Evolutionary conservation across 2,329 filamentous ascomycete species (phyloP).

Genomic region (Diaporthe australafricana): DNA sequence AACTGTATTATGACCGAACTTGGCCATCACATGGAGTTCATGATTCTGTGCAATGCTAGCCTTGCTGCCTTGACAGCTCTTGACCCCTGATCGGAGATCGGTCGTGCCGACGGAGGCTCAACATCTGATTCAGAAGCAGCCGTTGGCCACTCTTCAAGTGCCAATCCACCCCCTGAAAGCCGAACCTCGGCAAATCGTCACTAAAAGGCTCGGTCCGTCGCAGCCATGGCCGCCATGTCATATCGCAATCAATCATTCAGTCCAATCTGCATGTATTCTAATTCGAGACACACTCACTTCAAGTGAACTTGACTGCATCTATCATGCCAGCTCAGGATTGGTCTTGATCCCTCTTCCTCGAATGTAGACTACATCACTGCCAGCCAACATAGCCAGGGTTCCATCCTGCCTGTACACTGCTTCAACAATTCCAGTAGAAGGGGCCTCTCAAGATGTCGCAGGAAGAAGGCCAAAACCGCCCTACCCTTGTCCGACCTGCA

Average conservation of each 20-base stretch:
- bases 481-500: constrained; percentile 80
- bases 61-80: not conserved
- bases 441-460: constrained; percentile 8
- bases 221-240: not conserved
- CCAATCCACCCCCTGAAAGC: constrained; percentile 26
- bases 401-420: not conserved
- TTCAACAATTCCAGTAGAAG: not conserved
- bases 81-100: constrained; percentile 3
- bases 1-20: not conserved
- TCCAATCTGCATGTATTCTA: not conserved
- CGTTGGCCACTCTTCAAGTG: constrained; percentile 16
- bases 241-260: constrained; percentile 17
- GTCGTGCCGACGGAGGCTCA: not conserved
- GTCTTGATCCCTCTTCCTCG: not conserved
- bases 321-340: not conserved
- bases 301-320: not conserved
- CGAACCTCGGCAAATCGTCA: constrained; percentile 34
- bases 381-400: not conserved
- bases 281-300: not conserved
- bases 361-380: not conserved
- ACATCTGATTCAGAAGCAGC: constrained; percentile 13
- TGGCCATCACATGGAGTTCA: not conserved
- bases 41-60: not conserved
- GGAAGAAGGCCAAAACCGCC: constrained; percentile 40
- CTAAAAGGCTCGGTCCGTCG: constrained; percentile 8